Evolutionary conservation across 768 basidiomycete species (phyloP).

Genomic region (Trametes meyenii): DNA sequence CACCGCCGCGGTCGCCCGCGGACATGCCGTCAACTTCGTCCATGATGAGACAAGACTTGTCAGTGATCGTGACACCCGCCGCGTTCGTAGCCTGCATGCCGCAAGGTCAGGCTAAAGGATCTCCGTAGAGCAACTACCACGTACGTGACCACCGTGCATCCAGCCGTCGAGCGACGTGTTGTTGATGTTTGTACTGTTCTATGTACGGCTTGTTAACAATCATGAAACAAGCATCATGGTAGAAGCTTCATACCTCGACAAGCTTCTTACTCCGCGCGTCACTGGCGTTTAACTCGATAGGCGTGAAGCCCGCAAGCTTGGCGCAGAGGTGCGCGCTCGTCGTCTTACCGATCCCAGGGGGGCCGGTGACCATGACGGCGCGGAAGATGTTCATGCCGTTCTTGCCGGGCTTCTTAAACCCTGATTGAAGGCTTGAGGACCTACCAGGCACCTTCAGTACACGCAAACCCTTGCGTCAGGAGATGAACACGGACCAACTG

Average conservation of each 20-base stretch:
- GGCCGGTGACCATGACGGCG: constrained; percentile 87
- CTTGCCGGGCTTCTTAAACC: constrained; percentile 95
- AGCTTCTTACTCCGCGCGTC: constrained; percentile 96
- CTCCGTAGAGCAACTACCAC: constrained; percentile 11
- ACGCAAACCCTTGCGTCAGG: background rate
- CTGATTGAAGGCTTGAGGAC: constrained; percentile 68
- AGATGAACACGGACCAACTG: constrained; percentile 64
- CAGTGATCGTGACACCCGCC: constrained; percentile 73
- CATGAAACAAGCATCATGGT: background rate
- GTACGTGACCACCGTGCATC: constrained; percentile 60
- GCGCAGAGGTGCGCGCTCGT: constrained; percentile 94
- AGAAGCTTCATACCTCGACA: constrained; percentile 64
- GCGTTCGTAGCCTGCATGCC: constrained; percentile 56
- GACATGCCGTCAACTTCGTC: constrained; percentile 99
- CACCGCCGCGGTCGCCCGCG: constrained; percentile 94
- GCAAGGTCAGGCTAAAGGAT: background rate
- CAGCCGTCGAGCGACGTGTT: constrained; percentile 90
- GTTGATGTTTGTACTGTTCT: constrained; percentile 90
- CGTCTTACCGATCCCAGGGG: constrained; percentile 98
- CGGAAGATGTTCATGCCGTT: constrained; percentile 84
- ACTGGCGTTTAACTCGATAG: constrained; percentile 96
- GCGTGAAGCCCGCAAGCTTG: constrained; percentile 85
- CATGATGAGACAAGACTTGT: constrained; percentile 91
- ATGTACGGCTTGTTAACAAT: background rate
- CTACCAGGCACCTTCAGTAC: constrained; percentile 43